A percentile compares a stretch with the other conserved stretches of the same genome.
phyloP scores from a whole-genome alignment of 2,329 filamentous ascomycete genomes.

The Trichocomaceae sp. region DNA sequence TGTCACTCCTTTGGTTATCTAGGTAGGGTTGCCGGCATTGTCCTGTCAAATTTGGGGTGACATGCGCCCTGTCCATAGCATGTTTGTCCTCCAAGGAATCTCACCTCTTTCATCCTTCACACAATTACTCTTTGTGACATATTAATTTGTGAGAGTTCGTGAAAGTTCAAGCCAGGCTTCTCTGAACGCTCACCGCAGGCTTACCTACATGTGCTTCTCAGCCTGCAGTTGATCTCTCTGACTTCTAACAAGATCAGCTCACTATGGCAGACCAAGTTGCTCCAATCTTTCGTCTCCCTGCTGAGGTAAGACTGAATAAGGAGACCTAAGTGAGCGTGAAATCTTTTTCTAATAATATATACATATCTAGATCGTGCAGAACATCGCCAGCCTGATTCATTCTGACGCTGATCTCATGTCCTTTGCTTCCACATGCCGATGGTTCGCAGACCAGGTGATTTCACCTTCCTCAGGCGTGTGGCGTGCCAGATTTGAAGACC shows the following conservation, averaged over 20 bases:
- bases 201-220: not conserved
- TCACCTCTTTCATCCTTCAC: not conserved
- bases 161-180: not conserved
- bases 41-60: not conserved
- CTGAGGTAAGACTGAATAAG: constrained; percentile 6
- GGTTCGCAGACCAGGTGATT: constrained; percentile 21
- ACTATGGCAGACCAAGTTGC: constrained; percentile 4
- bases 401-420: constrained; percentile 27
- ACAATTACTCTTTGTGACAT: not conserved
- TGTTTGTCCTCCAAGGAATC: not conserved
- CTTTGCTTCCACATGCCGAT: constrained; percentile 24
- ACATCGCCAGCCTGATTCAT: constrained; percentile 24
- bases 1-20: not conserved
- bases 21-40: no score
- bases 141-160: no score
- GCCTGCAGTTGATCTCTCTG: no score
- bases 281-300: constrained; percentile 3
- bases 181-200: not conserved
- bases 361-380: constrained; percentile 25
- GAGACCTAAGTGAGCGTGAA: not conserved
- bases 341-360: not conserved
- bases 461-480: constrained; percentile 28
- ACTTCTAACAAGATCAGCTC: not conserved
- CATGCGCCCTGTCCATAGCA: not conserved
- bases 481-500: constrained; percentile 26